phyloP scores from a whole-genome alignment of 176 grass and related monocot genomes.

The Hordeum marinum region DNA sequence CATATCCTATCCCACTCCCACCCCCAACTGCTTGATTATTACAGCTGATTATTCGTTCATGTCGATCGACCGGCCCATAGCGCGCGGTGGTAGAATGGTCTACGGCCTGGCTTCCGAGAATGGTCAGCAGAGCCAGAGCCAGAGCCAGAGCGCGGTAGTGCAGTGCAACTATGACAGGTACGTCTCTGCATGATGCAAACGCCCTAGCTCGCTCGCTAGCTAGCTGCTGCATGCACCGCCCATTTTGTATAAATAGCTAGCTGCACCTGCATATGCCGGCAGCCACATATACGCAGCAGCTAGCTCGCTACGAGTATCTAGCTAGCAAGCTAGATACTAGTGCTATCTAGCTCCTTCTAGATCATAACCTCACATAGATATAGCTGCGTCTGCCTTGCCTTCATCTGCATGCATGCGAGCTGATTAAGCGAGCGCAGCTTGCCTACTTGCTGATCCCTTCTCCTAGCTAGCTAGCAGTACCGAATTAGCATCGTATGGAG shows the following conservation, averaged over 20 bases:
- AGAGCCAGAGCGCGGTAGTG: background rate
- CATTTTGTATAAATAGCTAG: slow-evolving; percentile 16
- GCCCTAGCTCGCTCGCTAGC: background rate
- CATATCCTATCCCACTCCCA: too few relatives aligned
- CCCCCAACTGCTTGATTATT: too few relatives aligned
- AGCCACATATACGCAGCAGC: background rate
- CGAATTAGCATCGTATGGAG: slow-evolving; percentile 26
- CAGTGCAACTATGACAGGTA: too few relatives aligned
- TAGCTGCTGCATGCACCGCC: background rate
- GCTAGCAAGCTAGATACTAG: background rate
- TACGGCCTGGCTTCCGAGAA: too few relatives aligned
- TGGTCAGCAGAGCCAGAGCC: too few relatives aligned
- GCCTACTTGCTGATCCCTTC: too few relatives aligned
- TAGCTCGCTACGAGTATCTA: background rate
- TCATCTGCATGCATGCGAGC: background rate
- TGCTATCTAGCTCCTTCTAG: background rate
- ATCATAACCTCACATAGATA: background rate
- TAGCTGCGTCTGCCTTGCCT: background rate
- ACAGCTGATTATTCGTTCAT: too few relatives aligned
- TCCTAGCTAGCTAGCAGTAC: background rate
- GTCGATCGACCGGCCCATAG: too few relatives aligned
- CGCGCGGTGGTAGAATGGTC: too few relatives aligned
- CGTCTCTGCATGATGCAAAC: background rate
- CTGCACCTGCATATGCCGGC: background rate
- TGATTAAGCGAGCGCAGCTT: too few relatives aligned